Evolutionary conservation across 2,329 filamentous ascomycete genomes (phyloP).

Genomic region (Monosporascus sp.): DNA sequence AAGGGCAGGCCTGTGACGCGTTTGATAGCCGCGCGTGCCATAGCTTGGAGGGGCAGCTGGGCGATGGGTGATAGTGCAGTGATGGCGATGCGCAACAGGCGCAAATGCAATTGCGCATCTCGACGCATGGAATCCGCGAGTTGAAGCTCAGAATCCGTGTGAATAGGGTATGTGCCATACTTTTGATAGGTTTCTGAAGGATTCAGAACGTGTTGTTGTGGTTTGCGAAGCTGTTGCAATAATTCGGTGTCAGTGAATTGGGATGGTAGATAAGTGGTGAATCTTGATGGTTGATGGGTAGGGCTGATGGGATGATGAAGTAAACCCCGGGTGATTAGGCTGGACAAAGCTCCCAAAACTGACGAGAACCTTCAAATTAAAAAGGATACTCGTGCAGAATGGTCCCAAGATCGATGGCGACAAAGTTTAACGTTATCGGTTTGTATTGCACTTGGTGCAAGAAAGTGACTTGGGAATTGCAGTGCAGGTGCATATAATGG

Average conservation of each 20-base stretch:
- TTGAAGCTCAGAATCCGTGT: constrained; percentile 30
- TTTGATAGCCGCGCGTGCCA: constrained; percentile 2
- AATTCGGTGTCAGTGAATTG: constrained; percentile 21
- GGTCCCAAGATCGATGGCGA: background rate
- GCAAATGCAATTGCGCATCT: constrained; percentile 35
- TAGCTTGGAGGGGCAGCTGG: constrained; percentile 10
- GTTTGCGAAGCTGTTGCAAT: constrained; percentile 29
- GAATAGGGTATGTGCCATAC: constrained; percentile 29
- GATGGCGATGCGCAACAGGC: constrained; percentile 22
- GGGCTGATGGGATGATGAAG: constrained; percentile 3
- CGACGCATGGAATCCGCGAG: constrained; percentile 25
- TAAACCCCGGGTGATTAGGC: no score
- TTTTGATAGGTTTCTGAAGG: constrained; percentile 19
- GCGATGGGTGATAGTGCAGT: constrained; percentile 2
- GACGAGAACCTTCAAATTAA: no score
- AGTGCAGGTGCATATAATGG: constrained; percentile 30
- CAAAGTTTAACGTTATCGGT: background rate
- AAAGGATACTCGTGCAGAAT: background rate
- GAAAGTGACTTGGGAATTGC: constrained; percentile 37
- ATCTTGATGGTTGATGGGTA: background rate
- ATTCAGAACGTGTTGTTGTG: constrained; percentile 19
- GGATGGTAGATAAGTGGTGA: no score
- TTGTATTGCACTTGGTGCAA: background rate
- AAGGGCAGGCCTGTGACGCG: background rate
- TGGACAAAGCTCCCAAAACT: no score